A percentile compares a stretch with the other conserved stretches of the same genome.
These are phyloP conservation scores for Tremella mesenterica DNA, from an alignment of 768 basidiomycete genomes.

Conservation along the genomic window DNA sequence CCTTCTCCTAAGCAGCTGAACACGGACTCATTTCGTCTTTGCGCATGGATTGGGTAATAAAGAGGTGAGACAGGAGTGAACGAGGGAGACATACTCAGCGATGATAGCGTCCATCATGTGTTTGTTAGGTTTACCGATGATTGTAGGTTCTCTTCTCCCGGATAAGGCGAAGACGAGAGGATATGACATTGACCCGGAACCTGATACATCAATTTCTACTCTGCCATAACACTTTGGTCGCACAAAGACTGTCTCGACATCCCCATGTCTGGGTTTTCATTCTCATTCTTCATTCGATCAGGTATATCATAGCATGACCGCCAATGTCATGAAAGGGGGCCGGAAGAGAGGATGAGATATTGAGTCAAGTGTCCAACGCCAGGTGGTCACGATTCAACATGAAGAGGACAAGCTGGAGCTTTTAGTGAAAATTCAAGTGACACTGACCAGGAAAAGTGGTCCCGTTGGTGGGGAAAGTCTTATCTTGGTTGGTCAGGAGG, in stretches of 20 bases:
- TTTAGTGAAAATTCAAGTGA: no score
- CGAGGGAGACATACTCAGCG: conserved; percentile 51
- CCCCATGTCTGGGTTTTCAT: neutral
- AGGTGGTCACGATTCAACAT: no score
- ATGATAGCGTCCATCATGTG: conserved; percentile 91
- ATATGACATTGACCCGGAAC: conserved; percentile 68
- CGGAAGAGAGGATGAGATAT: no score
- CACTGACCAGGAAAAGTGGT: conserved; percentile 64
- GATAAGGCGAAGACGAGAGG: conserved; percentile 67
- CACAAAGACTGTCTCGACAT: no score
- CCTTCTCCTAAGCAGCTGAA: no score
- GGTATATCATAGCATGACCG: no score
- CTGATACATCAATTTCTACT: conserved; percentile 21
- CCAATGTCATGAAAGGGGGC: no score
- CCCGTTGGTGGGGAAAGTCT: conserved; percentile 68
- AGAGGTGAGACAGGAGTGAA: neutral
- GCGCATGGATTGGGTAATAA: no score
- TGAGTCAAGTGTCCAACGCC: no score
- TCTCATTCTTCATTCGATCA: neutral
- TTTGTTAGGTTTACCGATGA: conserved; percentile 81
- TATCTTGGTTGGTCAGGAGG: conserved; percentile 84
- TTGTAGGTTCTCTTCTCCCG: conserved; percentile 54
- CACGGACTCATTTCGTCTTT: no score
- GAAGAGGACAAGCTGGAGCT: no score
- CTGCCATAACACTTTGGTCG: no score